Percentiles rank a stretch among this genome's conserved stretches.
These are phyloP conservation scores for Kurtzmaniella natalensis DNA, from an alignment of 1,139 yeast genomes.

Conservation along the genomic window DNA sequence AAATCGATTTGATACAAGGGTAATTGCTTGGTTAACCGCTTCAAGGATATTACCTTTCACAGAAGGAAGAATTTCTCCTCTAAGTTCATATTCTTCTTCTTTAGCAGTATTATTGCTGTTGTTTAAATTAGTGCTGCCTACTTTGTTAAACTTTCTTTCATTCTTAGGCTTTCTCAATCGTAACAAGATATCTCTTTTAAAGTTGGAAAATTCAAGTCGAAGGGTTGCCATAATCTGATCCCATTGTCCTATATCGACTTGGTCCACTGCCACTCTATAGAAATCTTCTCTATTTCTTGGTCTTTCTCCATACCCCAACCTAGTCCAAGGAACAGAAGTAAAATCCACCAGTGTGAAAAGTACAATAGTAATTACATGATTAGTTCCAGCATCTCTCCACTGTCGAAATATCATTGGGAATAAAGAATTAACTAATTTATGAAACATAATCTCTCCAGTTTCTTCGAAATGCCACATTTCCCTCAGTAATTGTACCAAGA, in stretches of 20 bases:
- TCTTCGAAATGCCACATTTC: constrained; percentile 99
- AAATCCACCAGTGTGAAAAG: constrained; percentile 79
- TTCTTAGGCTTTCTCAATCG: constrained; percentile 18
- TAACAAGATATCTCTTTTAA: constrained; percentile 66
- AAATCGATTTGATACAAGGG: constrained; percentile 75
- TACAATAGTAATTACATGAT: constrained; percentile 88
- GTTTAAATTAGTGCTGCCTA: too few species aligned
- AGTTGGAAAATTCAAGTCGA: constrained; percentile 78
- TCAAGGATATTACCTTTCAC: constrained; percentile 87
- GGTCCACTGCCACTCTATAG: constrained; percentile 93
- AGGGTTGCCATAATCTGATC: constrained; percentile 85
- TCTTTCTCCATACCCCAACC: constrained; percentile 67
- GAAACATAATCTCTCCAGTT: constrained; percentile 90
- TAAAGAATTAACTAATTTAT: constrained; percentile 83
- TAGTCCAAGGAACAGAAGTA: constrained; percentile 52
- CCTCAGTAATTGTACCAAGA: constrained; percentile 80
- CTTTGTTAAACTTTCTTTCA: not conserved
- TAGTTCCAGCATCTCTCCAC: constrained; percentile 84
- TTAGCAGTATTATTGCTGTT: constrained; percentile 2
- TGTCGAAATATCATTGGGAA: constrained; percentile 85
- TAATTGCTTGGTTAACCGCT: constrained; percentile 79
- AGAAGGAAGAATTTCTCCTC: constrained; percentile 72
- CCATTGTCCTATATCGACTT: constrained; percentile 85
- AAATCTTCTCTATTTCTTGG: constrained; percentile 69
- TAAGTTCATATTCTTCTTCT: constrained; percentile 27